Evolutionary conservation across 164 flowering plant species (phyloP), one percentile per base, ranked within the genome.

Genomic region (Chimonanthus salicifolius): DNA sequence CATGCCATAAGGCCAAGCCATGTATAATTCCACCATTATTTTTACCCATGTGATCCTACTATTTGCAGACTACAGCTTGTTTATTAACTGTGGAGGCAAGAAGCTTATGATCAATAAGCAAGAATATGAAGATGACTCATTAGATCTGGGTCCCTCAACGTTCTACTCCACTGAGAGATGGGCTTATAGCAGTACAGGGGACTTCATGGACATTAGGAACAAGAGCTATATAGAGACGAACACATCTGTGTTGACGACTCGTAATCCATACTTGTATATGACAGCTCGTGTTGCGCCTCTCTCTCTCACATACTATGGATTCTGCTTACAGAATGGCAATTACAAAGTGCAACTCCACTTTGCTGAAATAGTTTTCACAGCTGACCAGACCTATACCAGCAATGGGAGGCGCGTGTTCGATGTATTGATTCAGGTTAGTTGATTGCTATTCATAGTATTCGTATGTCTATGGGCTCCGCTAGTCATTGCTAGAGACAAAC

Each of bases 261-360:
- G 76, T 71, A 18, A 84, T 58, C 68, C 88, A 15, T 81, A 72
- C 20, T 65, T 92, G 72, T 92, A 92, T 70, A 72, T 71, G 50
- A 86, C 87, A 16, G 91, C 92, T 13, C 90, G 94, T 13, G 49
- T 74, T 69, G 85, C 98, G 48, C 91, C 98, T 2, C 80, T 88
- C 46, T 85, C 98, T 71, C 88, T 92, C 71, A 90, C 90, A 66
- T 92, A 89, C 72, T 89, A 89, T 72, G 96, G 96, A 49, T 85
- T 84, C n/a, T 92, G 98, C 78, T 85, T 92, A 44, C 20, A 78
- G 44, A 88, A 87, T 74, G 98, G 96, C 43, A 84, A 85, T 75
- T 91, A 92, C 87, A 86, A 89, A 8, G 93, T 92, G 20, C 85
- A 73, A 62, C 97, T 92, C 68, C 94, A 90, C 82, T 92, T 92